Evolutionary conservation across 2,329 filamentous ascomycete species (phyloP).

Genomic region (Hypoxylon sp.): DNA sequence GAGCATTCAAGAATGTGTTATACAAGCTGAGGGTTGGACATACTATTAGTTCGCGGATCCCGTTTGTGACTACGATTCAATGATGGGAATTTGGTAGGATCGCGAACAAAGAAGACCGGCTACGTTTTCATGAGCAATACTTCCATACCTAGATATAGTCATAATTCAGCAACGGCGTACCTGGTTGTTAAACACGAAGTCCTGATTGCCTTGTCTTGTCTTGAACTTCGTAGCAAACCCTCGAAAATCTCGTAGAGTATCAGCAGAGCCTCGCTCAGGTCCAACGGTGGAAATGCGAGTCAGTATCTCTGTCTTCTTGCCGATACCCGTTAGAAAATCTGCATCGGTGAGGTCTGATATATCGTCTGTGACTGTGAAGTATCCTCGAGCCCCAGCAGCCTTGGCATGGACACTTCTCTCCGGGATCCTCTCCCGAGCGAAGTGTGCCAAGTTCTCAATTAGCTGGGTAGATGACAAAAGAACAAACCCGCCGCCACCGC

Average conservation of each 20-base stretch:
- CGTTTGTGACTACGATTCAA: constrained; percentile 44
- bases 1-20: not conserved
- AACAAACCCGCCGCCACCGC: constrained; percentile 32
- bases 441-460: constrained; percentile 43
- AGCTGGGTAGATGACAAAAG: constrained; percentile 37
- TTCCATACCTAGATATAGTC: not conserved
- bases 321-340: constrained; percentile 42
- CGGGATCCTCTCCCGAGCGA: constrained; percentile 42
- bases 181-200: constrained; percentile 44
- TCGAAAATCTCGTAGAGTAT: constrained; percentile 43
- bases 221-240: constrained; percentile 46
- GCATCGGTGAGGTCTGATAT: constrained; percentile 44
- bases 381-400: constrained; percentile 39
- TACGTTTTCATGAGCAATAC: constrained; percentile 1
- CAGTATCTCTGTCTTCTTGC: constrained; percentile 44
- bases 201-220: constrained; percentile 42
- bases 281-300: constrained; percentile 45
- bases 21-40: constrained; percentile 1
- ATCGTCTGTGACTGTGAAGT: constrained; percentile 45
- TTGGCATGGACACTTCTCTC: constrained; percentile 44
- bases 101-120: constrained; percentile 45
- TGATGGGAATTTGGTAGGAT: constrained; percentile 44
- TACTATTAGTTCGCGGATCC: constrained; percentile 39
- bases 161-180: constrained; percentile 1
- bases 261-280: constrained; percentile 42